Base-by-base conservation (phyloP, 1,284 basidiomycete genomes). In the Puccinia horiana region DNA sequence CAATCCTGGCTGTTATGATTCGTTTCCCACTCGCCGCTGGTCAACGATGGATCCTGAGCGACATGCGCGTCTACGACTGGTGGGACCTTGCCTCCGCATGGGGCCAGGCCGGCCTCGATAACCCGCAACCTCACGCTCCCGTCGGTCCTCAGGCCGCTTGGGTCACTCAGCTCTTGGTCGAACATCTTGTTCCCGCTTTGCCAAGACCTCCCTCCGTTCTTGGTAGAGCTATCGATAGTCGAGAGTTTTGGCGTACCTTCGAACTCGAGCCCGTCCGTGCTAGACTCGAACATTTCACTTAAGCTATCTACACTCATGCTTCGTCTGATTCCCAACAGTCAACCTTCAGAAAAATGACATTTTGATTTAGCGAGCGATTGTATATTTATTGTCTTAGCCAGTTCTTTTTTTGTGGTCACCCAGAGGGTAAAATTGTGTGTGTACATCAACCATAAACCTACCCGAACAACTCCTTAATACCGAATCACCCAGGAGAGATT, bases 41-140 rank as follows among this genome's bases (percentile, higher is more conserved):
- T 4, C 74, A 84, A 58, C 44, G 84, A 32, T 84, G 83, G 83
- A 56, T 84, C 14, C 85, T 91, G 35, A 90, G 89, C 11, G 91
- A 92, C 84, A 87, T 88, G 23, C 88, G 91, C 11, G 89, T 91
- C 44, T 91, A 91, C 84, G 86, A 92, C 85, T 91, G 91, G 91
- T 92, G 91, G 91, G 91, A 91, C 84, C 87, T 92, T 11, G 90
- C 90, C 0, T 89, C 89, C 9, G 89, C 90, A 2, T 91, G 83
- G 81, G 83, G 83, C 73, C n/a, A 89, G 89, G 89, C 89, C 5
- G 84, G 86, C 9, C 84, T 83, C 42, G 82, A 83, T 12, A 44
- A 72, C 12, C 12, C 47, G 1, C 69, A 78, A 32, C 79, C 84
- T 47, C 61, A 82, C 23, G 42, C 20, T 0, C 82, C 83, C 16